Evolutionary conservation across 306 rosid species (phyloP).

Genomic region (Elaeagnus macrophylla): DNA sequence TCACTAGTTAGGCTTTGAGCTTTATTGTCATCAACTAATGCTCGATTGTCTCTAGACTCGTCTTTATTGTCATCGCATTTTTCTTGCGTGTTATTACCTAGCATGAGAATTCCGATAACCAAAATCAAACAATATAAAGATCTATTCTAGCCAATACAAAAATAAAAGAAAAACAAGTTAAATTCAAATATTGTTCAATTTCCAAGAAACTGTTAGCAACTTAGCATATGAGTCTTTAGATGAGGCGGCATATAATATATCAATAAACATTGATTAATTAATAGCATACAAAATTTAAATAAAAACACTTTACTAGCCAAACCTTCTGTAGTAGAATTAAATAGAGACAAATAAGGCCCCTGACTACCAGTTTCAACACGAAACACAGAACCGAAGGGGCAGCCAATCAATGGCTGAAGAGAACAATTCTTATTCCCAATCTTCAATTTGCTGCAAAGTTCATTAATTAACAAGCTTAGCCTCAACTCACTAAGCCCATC

Average conservation of each 20-base stretch:
- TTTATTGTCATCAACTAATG: slow-evolving; percentile 61
- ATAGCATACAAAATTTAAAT: background rate
- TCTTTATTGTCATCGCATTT: slow-evolving; percentile 31
- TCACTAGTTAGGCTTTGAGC: slow-evolving; percentile 87
- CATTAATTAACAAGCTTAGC: background rate
- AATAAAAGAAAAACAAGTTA: too few relatives aligned
- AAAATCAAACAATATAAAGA: slow-evolving; percentile 5
- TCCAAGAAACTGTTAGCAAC: too few relatives aligned
- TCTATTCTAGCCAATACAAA: background rate
- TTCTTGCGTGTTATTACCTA: slow-evolving; percentile 36
- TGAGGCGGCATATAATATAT: too few relatives aligned
- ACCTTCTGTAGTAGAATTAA: slow-evolving; percentile 44
- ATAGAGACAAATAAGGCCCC: slow-evolving; percentile 43
- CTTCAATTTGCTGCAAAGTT: slow-evolving; percentile 57
- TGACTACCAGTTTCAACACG: slow-evolving; percentile 48
- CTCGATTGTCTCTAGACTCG: slow-evolving; percentile 63
- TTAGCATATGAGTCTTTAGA: too few relatives aligned
- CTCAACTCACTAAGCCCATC: background rate
- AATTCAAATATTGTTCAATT: too few relatives aligned
- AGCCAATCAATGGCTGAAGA: slow-evolving; percentile 62
- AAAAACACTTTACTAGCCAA: slow-evolving; percentile 2
- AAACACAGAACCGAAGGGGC: slow-evolving; percentile 69
- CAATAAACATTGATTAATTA: too few relatives aligned
- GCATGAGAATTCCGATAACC: background rate
- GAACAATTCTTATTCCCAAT: slow-evolving; percentile 76